Percentiles rank a stretch among this genome's conserved stretches.
Conservation (phyloP, 2,329 filamentous ascomycete species). For the Alternaria gaisen region DNA sequence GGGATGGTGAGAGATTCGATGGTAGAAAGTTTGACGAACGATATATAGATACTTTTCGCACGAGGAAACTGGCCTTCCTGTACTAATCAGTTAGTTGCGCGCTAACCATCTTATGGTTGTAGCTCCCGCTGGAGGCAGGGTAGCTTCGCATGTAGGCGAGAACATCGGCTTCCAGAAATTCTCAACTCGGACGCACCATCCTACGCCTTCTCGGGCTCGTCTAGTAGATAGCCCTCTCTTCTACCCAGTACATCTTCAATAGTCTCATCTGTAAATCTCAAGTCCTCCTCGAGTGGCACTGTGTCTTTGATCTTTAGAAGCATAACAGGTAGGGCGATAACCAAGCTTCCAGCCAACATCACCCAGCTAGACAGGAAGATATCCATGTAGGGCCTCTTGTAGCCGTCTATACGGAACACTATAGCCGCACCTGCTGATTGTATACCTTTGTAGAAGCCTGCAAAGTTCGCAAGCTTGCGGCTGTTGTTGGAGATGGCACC, state of each 20-base stretch:
- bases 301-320: conserved; percentile 79
- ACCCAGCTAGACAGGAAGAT: conserved; percentile 81
- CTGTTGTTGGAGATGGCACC: conserved; percentile 89
- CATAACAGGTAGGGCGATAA: conserved; percentile 80
- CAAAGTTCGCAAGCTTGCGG: conserved; percentile 86
- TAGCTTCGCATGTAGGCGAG: background rate
- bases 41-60: background rate
- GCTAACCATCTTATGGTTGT: background rate
- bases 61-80: background rate
- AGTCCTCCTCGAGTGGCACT: conserved; percentile 70
- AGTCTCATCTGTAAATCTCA: conserved; percentile 84
- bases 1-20: background rate
- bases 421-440: conserved; percentile 83
- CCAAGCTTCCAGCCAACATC: conserved; percentile 72
- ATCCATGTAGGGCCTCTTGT: conserved; percentile 66
- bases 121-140: background rate
- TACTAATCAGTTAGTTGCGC: background rate
- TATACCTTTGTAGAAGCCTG: conserved; percentile 86
- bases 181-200: background rate
- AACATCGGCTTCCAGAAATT: background rate
- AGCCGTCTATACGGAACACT: conserved; percentile 72
- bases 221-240: background rate
- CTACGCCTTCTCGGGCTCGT: background rate
- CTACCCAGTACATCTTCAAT: conserved; percentile 21
- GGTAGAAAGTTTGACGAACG: background rate